A percentile compares a stretch with the other conserved stretches of the same genome.
Evolutionary conservation across 1,284 basidiomycete species (phyloP).

Genomic region (Trametes polyzona): DNA sequence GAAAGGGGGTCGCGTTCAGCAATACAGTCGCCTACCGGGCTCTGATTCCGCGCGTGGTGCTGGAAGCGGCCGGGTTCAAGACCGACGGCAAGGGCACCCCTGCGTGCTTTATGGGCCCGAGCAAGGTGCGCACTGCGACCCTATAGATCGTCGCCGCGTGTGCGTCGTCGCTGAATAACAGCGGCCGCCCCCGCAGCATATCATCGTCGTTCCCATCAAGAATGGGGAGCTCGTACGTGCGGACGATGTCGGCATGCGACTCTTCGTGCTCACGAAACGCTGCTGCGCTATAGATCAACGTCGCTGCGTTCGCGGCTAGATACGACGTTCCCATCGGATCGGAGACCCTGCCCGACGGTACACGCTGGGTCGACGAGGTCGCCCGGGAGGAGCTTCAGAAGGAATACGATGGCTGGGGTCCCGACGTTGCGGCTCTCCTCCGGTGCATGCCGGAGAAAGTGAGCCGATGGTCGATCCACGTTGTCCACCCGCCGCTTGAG

Average conservation of each 20-base stretch:
- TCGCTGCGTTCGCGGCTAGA: conserved; percentile 55
- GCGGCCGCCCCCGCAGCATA: conserved; percentile 43
- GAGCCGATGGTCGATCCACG: conserved; percentile 62
- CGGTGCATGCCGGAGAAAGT: conserved; percentile 48
- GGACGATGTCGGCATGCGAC: background rate
- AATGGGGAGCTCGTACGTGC: conserved; percentile 43
- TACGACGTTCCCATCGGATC: conserved; percentile 42
- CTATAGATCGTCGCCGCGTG: background rate
- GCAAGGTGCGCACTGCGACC: conserved; percentile 41
- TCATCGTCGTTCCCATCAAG: conserved; percentile 61
- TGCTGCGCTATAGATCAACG: conserved; percentile 47
- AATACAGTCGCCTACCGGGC: conserved; percentile 52
- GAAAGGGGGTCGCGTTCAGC: conserved; percentile 41
- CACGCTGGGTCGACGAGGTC: conserved; percentile 53
- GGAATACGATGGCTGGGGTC: conserved; percentile 53
- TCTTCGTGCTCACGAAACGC: conserved; percentile 6
- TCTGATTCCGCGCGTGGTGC: conserved; percentile 42
- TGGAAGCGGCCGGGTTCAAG: conserved; percentile 46
- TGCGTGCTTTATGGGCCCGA: conserved; percentile 45
- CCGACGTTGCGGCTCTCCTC: conserved; percentile 47
- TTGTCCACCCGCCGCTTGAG: conserved; percentile 49
- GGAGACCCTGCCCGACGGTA: conserved; percentile 36
- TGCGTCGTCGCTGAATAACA: background rate
- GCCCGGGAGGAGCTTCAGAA: conserved; percentile 48
- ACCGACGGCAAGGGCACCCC: conserved; percentile 42